These are phyloP conservation scores for Aristolochia fimbriata DNA, from an alignment of 164 flowering plant species.

Conservation along the genomic window DNA sequence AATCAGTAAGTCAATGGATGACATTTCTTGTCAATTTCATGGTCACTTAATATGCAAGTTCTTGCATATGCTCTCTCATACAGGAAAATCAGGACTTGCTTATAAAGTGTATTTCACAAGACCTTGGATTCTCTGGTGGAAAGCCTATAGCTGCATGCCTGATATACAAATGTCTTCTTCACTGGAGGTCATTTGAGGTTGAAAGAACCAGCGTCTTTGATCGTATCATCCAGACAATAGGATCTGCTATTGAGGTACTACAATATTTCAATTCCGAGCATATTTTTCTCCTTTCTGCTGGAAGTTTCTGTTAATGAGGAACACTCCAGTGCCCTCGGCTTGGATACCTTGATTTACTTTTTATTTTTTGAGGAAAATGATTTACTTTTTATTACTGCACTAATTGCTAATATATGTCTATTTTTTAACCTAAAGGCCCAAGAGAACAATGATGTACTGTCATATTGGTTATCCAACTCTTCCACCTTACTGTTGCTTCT, in stretches of 20 bases:
- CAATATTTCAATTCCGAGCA: not conserved
- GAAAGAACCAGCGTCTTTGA: conserved; percentile 93
- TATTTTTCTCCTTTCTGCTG: not conserved
- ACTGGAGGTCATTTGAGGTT: conserved; percentile 99
- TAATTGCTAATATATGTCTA: not conserved
- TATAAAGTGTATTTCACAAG: conserved; percentile 78
- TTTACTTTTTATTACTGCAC: too few relatives aligned
- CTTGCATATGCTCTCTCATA: not conserved
- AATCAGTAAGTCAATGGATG: not conserved
- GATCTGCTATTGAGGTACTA: conserved; percentile 75
- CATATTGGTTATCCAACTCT: conserved; percentile 88
- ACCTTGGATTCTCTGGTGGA: conserved; percentile 79
- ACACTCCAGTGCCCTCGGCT: too few relatives aligned
- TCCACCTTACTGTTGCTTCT: conserved; percentile 83
- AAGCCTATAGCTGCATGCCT: conserved; percentile 89
- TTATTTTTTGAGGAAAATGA: too few relatives aligned
- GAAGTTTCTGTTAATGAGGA: not conserved
- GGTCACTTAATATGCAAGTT: not conserved
- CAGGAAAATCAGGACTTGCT: conserved; percentile 96
- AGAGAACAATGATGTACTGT: conserved; percentile 67
- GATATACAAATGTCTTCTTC: conserved; percentile 92
- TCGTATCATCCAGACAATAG: conserved; percentile 84
- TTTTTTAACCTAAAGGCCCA: conserved; percentile 41
- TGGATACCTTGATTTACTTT: too few relatives aligned
- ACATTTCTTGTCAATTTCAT: not conserved